Evolutionary conservation across 169 alveolate species (phyloP), one percentile per base, ranked within the genome.

Genomic region (Plasmodium cynomolgi): DNA sequence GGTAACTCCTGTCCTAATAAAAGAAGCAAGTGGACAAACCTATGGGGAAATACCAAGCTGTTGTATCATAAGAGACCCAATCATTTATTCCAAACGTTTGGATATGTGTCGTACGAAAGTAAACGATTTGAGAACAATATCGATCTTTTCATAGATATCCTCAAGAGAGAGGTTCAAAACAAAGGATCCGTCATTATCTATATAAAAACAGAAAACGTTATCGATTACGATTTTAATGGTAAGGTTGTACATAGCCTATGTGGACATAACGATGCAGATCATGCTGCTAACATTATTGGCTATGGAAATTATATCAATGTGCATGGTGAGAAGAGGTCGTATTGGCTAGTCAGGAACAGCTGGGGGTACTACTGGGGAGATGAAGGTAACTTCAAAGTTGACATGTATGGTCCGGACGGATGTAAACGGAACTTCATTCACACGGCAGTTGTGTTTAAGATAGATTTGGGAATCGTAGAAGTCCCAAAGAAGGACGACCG

Each of bases 151-250:
- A 91, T 91, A 2, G 58, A 83, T 33, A 50, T 91, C 44, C 17
- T 94, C 26, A 94, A 94, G 73, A 82, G 58, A 3, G 93, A 91
- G 54, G 54, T 94, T 47, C 84, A 84, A 68, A 91, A 83, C 33
- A 94, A 94, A 74, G 96, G 96, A n/a, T 91, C 95, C 62, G 95
- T 73, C 11, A 93, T 94, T n/a, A 81, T 54, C 6, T 91, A 91
- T 39, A 84, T 94, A 31, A 94, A 85, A 79, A 84, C 95, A 34
- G 20, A 94, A 4, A 41, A 79, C 72, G 94, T 74, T 0, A 82
- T 94, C 7, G 91, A 84, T 79, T 93, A 82, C 29, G 95, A 94
- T 73, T 83, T 84, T 8, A 91, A 94, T 83, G 96, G 96, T 0
- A 73, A 6, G 83, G 50, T 74, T 41, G 93, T 94, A 17, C 92